Evolutionary conservation across 2,329 filamentous ascomycete genomes (phyloP).

Genomic region (Pyrenochaeta sp.): DNA sequence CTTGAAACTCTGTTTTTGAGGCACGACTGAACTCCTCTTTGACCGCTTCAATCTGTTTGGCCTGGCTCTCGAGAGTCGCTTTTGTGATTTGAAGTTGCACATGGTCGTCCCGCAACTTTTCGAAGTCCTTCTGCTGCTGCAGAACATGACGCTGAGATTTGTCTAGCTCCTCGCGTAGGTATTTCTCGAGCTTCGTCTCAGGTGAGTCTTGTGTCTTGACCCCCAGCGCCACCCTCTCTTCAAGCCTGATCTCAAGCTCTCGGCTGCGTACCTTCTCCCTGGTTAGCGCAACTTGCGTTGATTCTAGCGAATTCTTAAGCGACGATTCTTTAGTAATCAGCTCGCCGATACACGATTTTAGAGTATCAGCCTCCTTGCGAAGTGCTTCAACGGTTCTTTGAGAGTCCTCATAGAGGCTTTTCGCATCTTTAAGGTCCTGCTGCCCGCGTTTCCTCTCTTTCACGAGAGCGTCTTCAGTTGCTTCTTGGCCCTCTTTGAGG

Average conservation of each 20-base stretch:
- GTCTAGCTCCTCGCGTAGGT: neutral
- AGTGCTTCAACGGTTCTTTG: neutral
- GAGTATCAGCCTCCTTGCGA: neutral
- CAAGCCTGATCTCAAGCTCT: neutral
- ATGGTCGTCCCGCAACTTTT: neutral
- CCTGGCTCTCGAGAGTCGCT: neutral
- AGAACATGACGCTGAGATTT: neutral
- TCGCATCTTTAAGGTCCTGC: neutral
- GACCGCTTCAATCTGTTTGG: neutral
- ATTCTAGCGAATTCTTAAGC: neutral
- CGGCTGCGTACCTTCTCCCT: neutral
- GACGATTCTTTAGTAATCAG: neutral
- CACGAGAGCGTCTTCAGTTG: neutral
- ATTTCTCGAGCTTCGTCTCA: neutral
- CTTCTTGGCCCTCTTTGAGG: neutral
- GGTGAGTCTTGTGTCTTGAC: neutral
- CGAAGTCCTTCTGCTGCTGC: neutral
- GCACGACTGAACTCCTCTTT: neutral
- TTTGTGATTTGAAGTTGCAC: neutral
- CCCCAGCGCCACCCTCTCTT: neutral
- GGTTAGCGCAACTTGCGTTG: neutral
- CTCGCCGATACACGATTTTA: neutral
- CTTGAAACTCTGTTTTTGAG: neutral
- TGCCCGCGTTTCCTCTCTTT: neutral
- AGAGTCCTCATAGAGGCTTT: neutral